Evolutionary conservation across 75 land plant species (phyloP).

Genomic region (Sequoiadendron giganteum): DNA sequence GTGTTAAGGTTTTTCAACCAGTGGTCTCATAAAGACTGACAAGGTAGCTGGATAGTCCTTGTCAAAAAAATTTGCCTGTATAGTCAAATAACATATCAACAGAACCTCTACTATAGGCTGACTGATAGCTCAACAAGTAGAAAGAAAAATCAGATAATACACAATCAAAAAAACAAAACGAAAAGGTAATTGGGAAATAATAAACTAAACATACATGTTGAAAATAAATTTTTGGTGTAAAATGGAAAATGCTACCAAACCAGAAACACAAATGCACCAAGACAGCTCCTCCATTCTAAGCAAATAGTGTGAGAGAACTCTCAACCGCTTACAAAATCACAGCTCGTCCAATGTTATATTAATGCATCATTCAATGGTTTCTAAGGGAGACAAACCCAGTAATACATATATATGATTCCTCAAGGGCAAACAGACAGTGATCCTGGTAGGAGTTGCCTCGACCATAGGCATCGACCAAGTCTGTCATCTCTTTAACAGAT

Average conservation of each 20-base stretch:
- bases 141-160: neutral
- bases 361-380: no score
- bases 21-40: neutral
- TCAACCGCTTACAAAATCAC: neutral
- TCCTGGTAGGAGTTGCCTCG: neutral
- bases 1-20: neutral
- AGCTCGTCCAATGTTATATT: neutral
- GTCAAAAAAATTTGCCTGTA: neutral
- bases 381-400: neutral
- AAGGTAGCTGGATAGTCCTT: neutral
- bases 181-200: neutral
- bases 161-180: no score
- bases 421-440: neutral
- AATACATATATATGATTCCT: neutral
- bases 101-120: neutral
- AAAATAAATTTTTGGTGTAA: neutral
- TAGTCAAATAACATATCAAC: neutral
- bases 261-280: neutral
- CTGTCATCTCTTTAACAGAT: neutral
- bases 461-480: neutral
- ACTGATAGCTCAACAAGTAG: neutral
- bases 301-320: neutral
- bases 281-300: neutral
- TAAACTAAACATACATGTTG: neutral
- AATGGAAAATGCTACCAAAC: neutral